Evolutionary conservation across 176 grass and related monocot species (phyloP), one percentile per base, ranked within the genome.

Genomic region (Carex kokanica): DNA sequence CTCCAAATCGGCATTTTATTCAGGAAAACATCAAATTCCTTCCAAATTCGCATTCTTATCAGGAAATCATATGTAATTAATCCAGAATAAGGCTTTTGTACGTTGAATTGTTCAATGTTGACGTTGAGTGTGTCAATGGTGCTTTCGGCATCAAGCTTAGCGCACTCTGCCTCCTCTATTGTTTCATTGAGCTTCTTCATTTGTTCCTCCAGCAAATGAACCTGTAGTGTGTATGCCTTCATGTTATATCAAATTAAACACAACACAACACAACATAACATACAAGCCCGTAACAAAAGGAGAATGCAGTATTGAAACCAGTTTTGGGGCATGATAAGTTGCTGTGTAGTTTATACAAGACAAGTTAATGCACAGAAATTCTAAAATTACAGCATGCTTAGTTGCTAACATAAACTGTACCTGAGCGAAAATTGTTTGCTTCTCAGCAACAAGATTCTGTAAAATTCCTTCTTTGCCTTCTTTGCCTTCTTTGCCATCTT

Each of bases 381-480:
- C 31, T 41, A 51, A 25, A 53, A 45, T 53, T 27, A 52, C 25
- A 53, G 21, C 9, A 74, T 74, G 3, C 34, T 36, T 36, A 36
- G 34, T 36, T 5, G 34, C 15, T 74, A 74, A 74, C 70, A 71
- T 18, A 81, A 64, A 63, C n/a, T 64, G 3, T 78, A 78, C 54
- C 80, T 88, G 86, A 83, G 86, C 21, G 18, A 78, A 34, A 85
- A 85, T 27, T 27, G 24, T 34, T 51, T 85, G 23, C 25, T 57
- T 88, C 58, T 84, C 82, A 47, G 62, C 9, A 80, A 85, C 40
- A 69, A 80, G 73, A 51, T 60, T 65, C 24, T 70, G 66, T 15
- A 55, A 84, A 18, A n/a, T 81, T 62, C 40, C 79, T 47, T 45
- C 43, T n/a, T n/a, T n/a, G n/a, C n/a, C n/a, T n/a, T n/a, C n/a